Percentiles rank a stretch among this genome's conserved stretches.
Conservation (phyloP, 1,284 basidiomycete genomes). For the Cryptococcus wingfieldii region DNA sequence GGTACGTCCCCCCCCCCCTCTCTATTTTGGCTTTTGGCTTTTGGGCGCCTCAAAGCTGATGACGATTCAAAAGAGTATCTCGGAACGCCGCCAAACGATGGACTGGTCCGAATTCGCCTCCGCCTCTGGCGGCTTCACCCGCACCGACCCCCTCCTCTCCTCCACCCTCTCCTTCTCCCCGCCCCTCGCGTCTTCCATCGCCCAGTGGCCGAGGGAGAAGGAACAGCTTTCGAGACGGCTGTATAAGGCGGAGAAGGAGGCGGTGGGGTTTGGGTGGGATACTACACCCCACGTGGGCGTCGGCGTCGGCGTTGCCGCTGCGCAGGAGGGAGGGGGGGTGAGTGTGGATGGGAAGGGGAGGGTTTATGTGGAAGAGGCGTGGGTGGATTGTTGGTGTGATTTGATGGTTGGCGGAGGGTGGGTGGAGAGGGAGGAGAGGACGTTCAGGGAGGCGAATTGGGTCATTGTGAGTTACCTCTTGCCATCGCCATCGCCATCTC, state of each 20-base stretch:
- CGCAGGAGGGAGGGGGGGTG: slow-evolving; percentile 1
- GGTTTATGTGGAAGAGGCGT: slow-evolving; percentile 71
- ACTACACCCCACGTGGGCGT: too few relatives aligned
- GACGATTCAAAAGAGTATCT: slow-evolving; percentile 54
- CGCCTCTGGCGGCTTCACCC: slow-evolving; percentile 64
- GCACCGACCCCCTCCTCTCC: slow-evolving; percentile 65
- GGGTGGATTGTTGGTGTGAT: slow-evolving; percentile 81
- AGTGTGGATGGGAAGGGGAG: slow-evolving; percentile 57
- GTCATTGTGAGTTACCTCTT: slow-evolving; percentile 79
- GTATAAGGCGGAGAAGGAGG: slow-evolving; percentile 78
- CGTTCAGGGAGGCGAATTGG: slow-evolving; percentile 82
- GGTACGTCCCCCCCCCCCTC: slow-evolving; percentile 56
- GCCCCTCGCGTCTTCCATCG: slow-evolving; percentile 62
- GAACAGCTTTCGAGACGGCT: slow-evolving; percentile 69
- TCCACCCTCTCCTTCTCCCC: slow-evolving; percentile 75
- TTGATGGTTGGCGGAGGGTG: slow-evolving; percentile 73
- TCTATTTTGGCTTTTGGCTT: too few relatives aligned
- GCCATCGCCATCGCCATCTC: too few relatives aligned
- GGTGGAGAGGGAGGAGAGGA: slow-evolving; percentile 67
- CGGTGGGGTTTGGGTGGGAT: too few relatives aligned
- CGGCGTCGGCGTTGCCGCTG: too few relatives aligned
- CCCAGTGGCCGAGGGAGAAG: slow-evolving; percentile 66
- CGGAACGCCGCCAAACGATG: slow-evolving; percentile 69
- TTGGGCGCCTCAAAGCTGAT: too few relatives aligned
- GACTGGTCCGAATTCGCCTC: slow-evolving; percentile 79